Conservation (phyloP, 805 yeast species). For the Ogataea neopini region DNA sequence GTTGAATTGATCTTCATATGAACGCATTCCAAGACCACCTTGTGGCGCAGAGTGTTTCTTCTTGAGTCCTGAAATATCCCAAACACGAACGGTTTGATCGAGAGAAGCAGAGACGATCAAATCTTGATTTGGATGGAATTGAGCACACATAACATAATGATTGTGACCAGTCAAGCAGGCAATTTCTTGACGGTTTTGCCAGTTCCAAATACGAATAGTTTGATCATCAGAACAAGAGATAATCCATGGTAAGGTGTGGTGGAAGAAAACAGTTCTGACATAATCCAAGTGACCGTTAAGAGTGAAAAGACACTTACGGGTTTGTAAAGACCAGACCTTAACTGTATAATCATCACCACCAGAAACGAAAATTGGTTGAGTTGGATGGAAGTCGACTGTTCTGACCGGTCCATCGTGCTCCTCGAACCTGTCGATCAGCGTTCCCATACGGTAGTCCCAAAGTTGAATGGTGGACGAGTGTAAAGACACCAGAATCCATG, state of each 20-base stretch:
- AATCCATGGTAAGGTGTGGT: slow-evolving; percentile 96
- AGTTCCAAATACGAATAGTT: slow-evolving; percentile 98
- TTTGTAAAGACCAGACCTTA: slow-evolving; percentile 93
- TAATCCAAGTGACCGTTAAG: slow-evolving; percentile 93
- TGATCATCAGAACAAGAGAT: slow-evolving; percentile 96
- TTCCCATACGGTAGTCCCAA: slow-evolving; percentile 99
- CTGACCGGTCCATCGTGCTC: slow-evolving; percentile 99
- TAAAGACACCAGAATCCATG: slow-evolving; percentile 94
- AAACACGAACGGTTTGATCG: slow-evolving; percentile 98
- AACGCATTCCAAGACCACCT: slow-evolving; percentile 38
- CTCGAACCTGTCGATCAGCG: slow-evolving; percentile 91
- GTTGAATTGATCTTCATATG: slow-evolving; percentile 51
- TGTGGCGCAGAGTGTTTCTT: slow-evolving; percentile 86
- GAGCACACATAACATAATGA: slow-evolving; percentile 98
- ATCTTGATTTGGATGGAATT: slow-evolving; percentile 95
- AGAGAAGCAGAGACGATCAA: slow-evolving; percentile 92
- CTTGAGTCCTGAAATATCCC: slow-evolving; percentile 96
- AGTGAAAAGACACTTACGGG: slow-evolving; percentile 89
- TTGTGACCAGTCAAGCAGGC: slow-evolving; percentile 98
- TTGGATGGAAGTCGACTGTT: slow-evolving; percentile 93
- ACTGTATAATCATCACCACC: slow-evolving; percentile 97
- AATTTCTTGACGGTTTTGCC: slow-evolving; percentile 98
- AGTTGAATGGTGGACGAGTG: slow-evolving; percentile 98
- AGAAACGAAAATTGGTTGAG: slow-evolving; percentile 95
- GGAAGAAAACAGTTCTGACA: slow-evolving; percentile 92